Base-by-base conservation (phyloP, 106 monocot species). In the Cymbidium sinense region DNA sequence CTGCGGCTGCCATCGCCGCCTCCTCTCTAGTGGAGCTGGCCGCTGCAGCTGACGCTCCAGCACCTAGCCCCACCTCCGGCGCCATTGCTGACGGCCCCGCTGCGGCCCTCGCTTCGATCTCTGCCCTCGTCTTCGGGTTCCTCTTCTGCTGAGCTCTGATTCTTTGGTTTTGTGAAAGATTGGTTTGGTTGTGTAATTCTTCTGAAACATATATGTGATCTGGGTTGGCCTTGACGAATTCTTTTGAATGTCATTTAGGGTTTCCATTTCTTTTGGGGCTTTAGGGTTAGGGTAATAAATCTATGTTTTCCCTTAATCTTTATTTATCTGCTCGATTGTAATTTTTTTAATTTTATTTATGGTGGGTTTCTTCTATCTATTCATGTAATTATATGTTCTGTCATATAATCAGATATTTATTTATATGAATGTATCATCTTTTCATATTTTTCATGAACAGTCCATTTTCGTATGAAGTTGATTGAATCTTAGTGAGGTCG, bases 31-130 rank as follows among this genome's bases (percentile, higher is more conserved):
- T 81, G 21, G 44, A 34, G 29, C 29, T 20, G 5, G 75, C 64
- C 33, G 0, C 69, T 5, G 76, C 55, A 17, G 50, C 70, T 6
- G 70, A 82, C 3, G 77, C 71, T 70, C 82, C 82, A 1, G 82
- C 82, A 8, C 77, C 77, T 23, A 76, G 82, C 54, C 82, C 82
- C 27, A 70, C 77, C 35, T 77, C 77, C 67, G 76, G 34, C 19
- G 70, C 77, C 15, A 0, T 18, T 18, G 7, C 19, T 4, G 17
- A 18, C 7, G 55, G 51, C 7, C 70, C 82, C 11, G 77, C 70
- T 9, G 70, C 70, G 19, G 52, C 39, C 1, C 36, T 70, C 47
- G 35, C 70, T 13, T 76, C 37, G 9, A 12, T 82, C 9, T 41
- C 70, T 0, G 67, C 82, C 15, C 36, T 77, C 10, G 70, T 19